A percentile compares a stretch with the other conserved stretches of the same genome.
phyloP scores from a whole-genome alignment of 805 yeast species.

The Kazachstania psychrophila region DNA sequence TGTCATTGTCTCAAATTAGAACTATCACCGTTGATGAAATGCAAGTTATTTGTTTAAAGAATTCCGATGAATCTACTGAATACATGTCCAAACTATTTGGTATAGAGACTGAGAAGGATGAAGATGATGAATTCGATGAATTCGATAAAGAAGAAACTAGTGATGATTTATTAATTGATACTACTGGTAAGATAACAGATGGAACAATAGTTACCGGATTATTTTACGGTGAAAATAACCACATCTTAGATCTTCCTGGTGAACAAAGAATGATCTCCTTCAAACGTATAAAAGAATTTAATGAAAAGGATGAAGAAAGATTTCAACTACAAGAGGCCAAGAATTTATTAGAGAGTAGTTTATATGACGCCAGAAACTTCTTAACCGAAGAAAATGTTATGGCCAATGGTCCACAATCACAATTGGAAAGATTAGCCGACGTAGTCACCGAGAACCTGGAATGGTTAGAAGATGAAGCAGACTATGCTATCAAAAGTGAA shows the following conservation, averaged over 20 bases:
- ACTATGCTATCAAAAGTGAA: slow-evolving; percentile 30
- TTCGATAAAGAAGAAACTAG: slow-evolving; percentile 2
- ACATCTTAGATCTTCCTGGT: no score
- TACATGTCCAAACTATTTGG: no score
- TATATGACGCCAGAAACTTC: slow-evolving; percentile 57
- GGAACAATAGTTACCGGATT: background rate
- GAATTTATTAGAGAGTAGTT: slow-evolving; percentile 62
- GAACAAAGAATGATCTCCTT: slow-evolving; percentile 2
- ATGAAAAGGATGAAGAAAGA: slow-evolving; percentile 38
- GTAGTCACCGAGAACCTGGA: slow-evolving; percentile 46
- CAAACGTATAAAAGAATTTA: slow-evolving; percentile 43
- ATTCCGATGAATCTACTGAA: background rate
- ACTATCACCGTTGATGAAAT: slow-evolving; percentile 40
- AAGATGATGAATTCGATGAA: slow-evolving; percentile 3
- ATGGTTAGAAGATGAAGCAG: slow-evolving; percentile 73
- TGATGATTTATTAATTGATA: slow-evolving; percentile 6
- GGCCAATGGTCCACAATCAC: slow-evolving; percentile 34
- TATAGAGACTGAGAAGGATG: slow-evolving; percentile 22
- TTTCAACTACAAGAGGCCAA: slow-evolving; percentile 51
- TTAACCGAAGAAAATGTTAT: slow-evolving; percentile 45
- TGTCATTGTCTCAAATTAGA: slow-evolving; percentile 41
- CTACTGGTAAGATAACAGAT: slow-evolving; percentile 9
- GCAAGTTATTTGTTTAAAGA: slow-evolving; percentile 35
- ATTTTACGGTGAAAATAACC: no score
- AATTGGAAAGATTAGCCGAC: slow-evolving; percentile 31